phyloP scores from a whole-genome alignment of 129 eudicot species.

The Cynara cardunculus region DNA sequence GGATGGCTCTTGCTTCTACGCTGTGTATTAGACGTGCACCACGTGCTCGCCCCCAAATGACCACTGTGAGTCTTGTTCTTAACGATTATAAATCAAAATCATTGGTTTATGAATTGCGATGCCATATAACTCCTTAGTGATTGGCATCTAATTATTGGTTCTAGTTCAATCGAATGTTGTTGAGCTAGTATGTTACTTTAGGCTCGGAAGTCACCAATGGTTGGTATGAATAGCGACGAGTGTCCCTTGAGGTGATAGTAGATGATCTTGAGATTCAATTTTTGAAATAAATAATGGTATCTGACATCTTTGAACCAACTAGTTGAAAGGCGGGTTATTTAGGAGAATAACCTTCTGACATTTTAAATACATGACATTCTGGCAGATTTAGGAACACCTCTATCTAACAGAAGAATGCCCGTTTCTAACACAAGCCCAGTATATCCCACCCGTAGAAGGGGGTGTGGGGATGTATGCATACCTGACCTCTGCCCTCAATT shows the following conservation, averaged over 20 bases:
- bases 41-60: conserved; percentile 86
- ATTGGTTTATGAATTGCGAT: background rate
- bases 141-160: background rate
- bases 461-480: too few relatives aligned
- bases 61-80: conserved; percentile 52
- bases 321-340: too few relatives aligned
- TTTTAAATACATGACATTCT: background rate
- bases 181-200: too few relatives aligned
- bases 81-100: background rate
- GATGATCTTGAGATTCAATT: too few relatives aligned
- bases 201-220: too few relatives aligned
- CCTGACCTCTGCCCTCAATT: too few relatives aligned
- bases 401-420: background rate
- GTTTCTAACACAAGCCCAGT: background rate
- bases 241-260: too few relatives aligned
- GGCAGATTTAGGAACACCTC: background rate
- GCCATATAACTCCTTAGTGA: background rate
- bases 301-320: background rate
- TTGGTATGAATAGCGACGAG: too few relatives aligned
- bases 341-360: too few relatives aligned
- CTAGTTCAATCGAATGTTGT: too few relatives aligned
- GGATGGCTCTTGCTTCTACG: conserved; percentile 84
- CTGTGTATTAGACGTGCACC: conserved; percentile 93
- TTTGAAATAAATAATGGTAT: background rate
- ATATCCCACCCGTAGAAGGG: too few relatives aligned